Percentiles rank a stretch among this genome's conserved stretches.
Evolutionary conservation across 2,329 filamentous ascomycete genomes (phyloP).

Genomic region (Zalaria sp.): DNA sequence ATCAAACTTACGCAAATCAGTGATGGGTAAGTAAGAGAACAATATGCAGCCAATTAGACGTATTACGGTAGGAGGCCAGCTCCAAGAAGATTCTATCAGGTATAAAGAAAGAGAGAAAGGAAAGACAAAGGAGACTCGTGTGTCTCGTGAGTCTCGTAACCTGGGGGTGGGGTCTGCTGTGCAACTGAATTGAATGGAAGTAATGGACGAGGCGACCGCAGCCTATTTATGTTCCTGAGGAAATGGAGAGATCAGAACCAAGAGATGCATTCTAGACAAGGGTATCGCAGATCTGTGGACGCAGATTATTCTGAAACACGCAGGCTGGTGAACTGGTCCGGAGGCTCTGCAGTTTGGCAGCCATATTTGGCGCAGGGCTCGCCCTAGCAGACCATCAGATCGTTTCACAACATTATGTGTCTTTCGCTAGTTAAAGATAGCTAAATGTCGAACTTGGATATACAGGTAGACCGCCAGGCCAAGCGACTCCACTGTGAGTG

Average conservation of each 20-base stretch:
- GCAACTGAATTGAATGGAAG: not conserved
- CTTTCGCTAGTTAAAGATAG: not conserved
- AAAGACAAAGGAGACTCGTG: constrained; percentile 1
- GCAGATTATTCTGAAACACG: not conserved
- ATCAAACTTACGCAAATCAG: not conserved
- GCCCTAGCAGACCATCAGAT: not conserved
- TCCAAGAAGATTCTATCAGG: not conserved
- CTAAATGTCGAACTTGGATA: not conserved
- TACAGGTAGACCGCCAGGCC: not conserved
- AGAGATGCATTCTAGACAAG: not conserved
- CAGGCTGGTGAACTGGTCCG: not conserved
- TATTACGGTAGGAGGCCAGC: constrained; percentile 1
- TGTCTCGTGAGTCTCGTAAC: not conserved
- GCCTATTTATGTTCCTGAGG: not conserved
- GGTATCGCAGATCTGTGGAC: not conserved
- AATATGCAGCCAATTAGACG: not conserved
- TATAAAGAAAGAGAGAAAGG: not conserved
- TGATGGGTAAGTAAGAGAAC: too few relatives aligned
- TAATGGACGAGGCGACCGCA: not conserved
- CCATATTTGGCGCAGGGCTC: not conserved
- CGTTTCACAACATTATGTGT: not conserved
- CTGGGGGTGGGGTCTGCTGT: not conserved
- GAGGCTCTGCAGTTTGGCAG: not conserved
- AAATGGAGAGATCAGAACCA: not conserved
- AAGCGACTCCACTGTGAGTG: not conserved